Conservation (phyloP, 106 monocot species). For the Dioscorea zingiberensis region DNA sequence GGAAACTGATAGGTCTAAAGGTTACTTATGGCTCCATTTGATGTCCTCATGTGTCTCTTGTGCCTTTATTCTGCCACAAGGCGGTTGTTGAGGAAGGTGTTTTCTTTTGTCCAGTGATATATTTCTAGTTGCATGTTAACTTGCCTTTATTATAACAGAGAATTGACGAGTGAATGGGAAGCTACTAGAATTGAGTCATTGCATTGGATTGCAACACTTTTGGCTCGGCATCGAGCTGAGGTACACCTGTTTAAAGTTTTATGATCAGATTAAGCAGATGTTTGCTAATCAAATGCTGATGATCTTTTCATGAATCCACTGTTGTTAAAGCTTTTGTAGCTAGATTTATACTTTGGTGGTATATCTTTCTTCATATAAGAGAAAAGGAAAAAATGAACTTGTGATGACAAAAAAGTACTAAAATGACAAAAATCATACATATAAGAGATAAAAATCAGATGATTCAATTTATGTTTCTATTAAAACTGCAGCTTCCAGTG, state of each 20-base stretch:
- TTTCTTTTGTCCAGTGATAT: not conserved
- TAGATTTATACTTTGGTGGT: too few species aligned
- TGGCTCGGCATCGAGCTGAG: conserved; percentile 64
- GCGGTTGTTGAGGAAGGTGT: not conserved
- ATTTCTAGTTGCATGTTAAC: not conserved
- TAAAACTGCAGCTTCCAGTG: too few species aligned
- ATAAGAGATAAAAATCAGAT: too few species aligned
- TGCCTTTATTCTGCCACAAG: conserved; percentile 7
- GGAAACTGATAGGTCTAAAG: conserved; percentile 27
- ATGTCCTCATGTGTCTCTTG: conserved; percentile 10
- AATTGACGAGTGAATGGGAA: conserved; percentile 84
- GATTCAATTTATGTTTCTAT: too few species aligned
- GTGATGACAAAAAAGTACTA: too few species aligned
- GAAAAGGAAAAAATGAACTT: too few species aligned
- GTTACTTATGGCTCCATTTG: conserved; percentile 26
- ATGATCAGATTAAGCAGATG: not conserved
- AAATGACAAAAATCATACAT: too few species aligned
- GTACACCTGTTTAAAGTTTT: conserved; percentile 22
- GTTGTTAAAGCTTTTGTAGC: too few species aligned
- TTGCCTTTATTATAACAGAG: conserved; percentile 31
- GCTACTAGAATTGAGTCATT: conserved; percentile 89
- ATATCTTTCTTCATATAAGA: too few species aligned
- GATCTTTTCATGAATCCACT: too few species aligned
- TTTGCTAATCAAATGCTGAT: too few species aligned
- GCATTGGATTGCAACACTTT: conserved; percentile 72